phyloP scores from a whole-genome alignment of 2,329 filamentous ascomycete genomes.

The Diaporthe longicolla region DNA sequence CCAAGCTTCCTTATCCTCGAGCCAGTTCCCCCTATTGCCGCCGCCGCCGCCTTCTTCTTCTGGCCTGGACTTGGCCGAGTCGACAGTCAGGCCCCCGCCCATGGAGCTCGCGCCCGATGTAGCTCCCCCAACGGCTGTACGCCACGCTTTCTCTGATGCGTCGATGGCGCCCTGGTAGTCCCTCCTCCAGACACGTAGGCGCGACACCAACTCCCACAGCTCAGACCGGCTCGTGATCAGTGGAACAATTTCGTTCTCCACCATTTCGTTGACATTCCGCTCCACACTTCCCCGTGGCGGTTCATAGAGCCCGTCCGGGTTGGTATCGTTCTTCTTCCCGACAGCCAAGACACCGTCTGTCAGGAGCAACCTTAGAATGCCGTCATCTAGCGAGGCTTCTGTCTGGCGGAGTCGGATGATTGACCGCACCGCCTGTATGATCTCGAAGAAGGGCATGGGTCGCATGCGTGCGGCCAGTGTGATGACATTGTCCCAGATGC shows the following conservation, averaged over 20 bases:
- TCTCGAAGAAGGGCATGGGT: slow-evolving; percentile 81
- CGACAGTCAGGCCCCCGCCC: slow-evolving; percentile 53
- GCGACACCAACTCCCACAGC: slow-evolving; percentile 82
- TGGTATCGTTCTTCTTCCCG: slow-evolving; percentile 54
- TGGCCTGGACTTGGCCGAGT: slow-evolving; percentile 37
- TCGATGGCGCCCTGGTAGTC: slow-evolving; percentile 82
- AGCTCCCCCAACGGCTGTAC: slow-evolving; percentile 73
- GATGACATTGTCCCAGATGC: slow-evolving; percentile 97
- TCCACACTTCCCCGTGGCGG: slow-evolving; percentile 71
- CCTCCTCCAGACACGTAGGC: slow-evolving; percentile 79
- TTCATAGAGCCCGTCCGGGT: slow-evolving; percentile 50
- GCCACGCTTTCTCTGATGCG: slow-evolving; percentile 91
- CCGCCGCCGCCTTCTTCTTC: slow-evolving; percentile 37
- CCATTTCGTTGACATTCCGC: slow-evolving; percentile 75
- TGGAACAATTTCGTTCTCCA: slow-evolving; percentile 83
- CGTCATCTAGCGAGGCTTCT: slow-evolving; percentile 83
- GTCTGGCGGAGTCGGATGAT: slow-evolving; percentile 83
- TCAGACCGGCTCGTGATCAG: slow-evolving; percentile 85
- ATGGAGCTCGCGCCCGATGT: slow-evolving; percentile 59
- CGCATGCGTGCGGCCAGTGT: slow-evolving; percentile 84
- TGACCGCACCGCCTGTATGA: slow-evolving; percentile 80
- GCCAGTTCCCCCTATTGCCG: slow-evolving; percentile 58
- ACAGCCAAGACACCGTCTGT: slow-evolving; percentile 73
- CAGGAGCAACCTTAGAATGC: slow-evolving; percentile 80
- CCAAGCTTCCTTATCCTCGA: slow-evolving; percentile 76